These are phyloP conservation scores for Linum lewisii DNA, from an alignment of 345 rosid species.

Conservation along the genomic window DNA sequence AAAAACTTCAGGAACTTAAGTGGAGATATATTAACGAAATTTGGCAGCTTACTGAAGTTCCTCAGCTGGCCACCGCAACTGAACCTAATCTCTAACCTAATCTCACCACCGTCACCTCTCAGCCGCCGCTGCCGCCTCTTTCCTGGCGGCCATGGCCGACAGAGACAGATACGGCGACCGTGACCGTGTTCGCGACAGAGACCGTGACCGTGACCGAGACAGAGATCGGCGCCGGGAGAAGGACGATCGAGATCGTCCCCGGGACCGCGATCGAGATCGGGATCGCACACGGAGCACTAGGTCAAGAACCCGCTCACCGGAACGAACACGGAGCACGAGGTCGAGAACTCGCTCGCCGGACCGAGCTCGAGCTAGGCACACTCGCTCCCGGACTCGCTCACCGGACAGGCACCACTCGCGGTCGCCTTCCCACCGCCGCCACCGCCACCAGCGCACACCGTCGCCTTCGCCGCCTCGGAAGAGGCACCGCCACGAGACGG, in stretches of 20 bases:
- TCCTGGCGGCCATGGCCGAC: not conserved
- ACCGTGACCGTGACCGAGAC: conserved; percentile 25
- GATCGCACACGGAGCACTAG: conserved; percentile 55
- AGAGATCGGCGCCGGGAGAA: conserved; percentile 24
- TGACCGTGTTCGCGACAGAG: conserved; percentile 34
- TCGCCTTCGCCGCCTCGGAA: conserved; percentile 51
- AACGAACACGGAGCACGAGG: conserved; percentile 38
- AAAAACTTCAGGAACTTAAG: not conserved
- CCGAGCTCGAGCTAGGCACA: conserved; percentile 31
- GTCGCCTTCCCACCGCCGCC: conserved; percentile 34
- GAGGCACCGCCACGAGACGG: conserved; percentile 41
- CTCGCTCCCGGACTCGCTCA: conserved; percentile 49
- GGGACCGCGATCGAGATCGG: conserved; percentile 40
- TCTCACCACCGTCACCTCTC: not conserved
- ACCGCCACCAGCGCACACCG: conserved; percentile 47
- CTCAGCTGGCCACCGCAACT: not conserved
- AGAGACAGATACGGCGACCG: conserved; percentile 30
- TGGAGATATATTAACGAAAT: not conserved
- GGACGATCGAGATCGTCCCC: conserved; percentile 30
- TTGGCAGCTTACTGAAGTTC: not conserved
- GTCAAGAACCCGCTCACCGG: conserved; percentile 51
- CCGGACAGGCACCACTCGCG: conserved; percentile 41
- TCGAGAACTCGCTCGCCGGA: conserved; percentile 56
- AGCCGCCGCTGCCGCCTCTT: not conserved
- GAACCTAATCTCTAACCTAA: not conserved